These are phyloP conservation scores for Colletotrichum australisinense DNA, from an alignment of 2,329 filamentous ascomycete genomes.

Conservation along the genomic window DNA sequence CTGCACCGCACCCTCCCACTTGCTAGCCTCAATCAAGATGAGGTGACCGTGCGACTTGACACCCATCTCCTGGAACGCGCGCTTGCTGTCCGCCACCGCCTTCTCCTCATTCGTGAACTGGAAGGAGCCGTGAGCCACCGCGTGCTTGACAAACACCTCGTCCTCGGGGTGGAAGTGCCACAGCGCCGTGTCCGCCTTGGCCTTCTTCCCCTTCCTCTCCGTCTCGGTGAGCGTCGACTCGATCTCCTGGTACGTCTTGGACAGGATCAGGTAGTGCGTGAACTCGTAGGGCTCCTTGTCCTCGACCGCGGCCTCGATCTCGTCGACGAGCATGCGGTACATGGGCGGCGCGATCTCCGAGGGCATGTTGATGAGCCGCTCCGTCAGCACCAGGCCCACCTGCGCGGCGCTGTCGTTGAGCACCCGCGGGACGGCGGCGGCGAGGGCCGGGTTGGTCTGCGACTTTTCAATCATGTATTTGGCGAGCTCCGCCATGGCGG, in stretches of 20 bases:
- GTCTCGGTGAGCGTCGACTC: constrained; percentile 79
- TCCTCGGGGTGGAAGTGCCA: constrained; percentile 98
- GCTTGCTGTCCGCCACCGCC: constrained; percentile 87
- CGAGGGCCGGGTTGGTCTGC: constrained; percentile 63
- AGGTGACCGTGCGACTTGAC: constrained; percentile 86
- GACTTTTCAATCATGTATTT: constrained; percentile 75
- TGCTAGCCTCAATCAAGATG: constrained; percentile 85
- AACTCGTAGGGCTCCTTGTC: constrained; percentile 95
- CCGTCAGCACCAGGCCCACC: constrained; percentile 88
- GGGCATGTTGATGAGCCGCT: constrained; percentile 97
- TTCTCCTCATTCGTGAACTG: constrained; percentile 86
- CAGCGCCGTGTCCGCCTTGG: constrained; percentile 68
- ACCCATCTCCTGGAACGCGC: constrained; percentile 93
- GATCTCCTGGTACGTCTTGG: constrained; percentile 92
- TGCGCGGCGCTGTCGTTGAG: constrained; percentile 64
- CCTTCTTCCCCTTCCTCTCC: constrained; percentile 75
- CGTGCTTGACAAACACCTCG: constrained; percentile 84
- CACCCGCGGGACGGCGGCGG: constrained; percentile 66
- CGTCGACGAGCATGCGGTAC: constrained; percentile 93
- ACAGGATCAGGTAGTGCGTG: constrained; percentile 90
- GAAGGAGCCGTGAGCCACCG: constrained; percentile 76
- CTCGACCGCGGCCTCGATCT: constrained; percentile 88
- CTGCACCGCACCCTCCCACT: constrained; percentile 81
- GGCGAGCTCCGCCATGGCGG: constrained; percentile 76
- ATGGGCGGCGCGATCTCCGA: constrained; percentile 91